Evolutionary conservation across 768 basidiomycete species (phyloP).

Genomic region (Pholiota conissans): DNA sequence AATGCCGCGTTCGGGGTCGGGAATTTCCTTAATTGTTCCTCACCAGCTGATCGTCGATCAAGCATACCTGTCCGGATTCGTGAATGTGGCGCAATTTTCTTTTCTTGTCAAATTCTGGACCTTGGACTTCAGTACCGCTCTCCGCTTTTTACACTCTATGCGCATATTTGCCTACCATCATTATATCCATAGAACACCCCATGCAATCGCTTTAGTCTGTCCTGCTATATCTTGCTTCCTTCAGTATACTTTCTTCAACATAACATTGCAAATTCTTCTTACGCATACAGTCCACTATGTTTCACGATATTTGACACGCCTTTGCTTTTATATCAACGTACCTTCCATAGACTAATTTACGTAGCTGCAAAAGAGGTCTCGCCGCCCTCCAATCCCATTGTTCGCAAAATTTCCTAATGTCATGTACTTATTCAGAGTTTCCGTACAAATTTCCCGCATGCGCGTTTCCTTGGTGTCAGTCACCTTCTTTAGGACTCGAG

Average conservation of each 20-base stretch:
- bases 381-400: too few relatives aligned
- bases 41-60: conserved; percentile 6
- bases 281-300: background rate
- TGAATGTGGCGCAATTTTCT: background rate
- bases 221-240: background rate
- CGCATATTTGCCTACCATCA: background rate
- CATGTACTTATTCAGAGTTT: too few relatives aligned
- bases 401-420: too few relatives aligned
- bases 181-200: background rate
- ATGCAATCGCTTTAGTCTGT: background rate
- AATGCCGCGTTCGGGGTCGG: background rate
- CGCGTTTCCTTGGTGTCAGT: too few relatives aligned
- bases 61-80: background rate
- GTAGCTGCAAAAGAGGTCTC: too few relatives aligned
- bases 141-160: background rate
- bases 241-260: background rate
- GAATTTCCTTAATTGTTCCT: background rate
- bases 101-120: background rate
- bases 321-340: too few relatives aligned
- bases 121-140: background rate
- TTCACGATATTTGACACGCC: too few relatives aligned
- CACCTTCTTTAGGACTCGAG: too few relatives aligned
- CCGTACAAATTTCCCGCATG: too few relatives aligned
- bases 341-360: too few relatives aligned
- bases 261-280: background rate